A percentile compares a stretch with the other conserved stretches of the same genome.
These are phyloP conservation scores for Madurella fahalii DNA, from an alignment of 2,329 filamentous ascomycete genomes.

Conservation along the genomic window DNA sequence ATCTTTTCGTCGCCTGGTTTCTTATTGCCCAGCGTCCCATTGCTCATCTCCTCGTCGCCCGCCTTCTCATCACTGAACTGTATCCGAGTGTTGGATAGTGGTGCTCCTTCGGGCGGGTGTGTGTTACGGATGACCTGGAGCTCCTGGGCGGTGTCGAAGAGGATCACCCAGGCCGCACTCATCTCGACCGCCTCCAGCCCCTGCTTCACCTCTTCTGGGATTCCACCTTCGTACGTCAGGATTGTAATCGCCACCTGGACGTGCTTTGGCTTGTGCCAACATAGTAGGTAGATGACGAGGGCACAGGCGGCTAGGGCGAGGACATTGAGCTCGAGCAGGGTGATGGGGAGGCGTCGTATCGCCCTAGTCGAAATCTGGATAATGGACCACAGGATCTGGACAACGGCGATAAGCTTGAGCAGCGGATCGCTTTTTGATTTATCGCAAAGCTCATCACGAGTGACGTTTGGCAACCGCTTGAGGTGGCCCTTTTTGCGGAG, in stretches of 20 bases:
- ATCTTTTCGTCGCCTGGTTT: no score
- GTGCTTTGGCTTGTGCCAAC: background rate
- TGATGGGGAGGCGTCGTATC: background rate
- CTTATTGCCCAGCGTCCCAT: no score
- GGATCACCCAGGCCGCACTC: no score
- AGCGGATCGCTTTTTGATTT: conserved; percentile 5
- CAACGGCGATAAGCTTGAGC: conserved; percentile 5
- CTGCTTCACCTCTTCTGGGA: background rate
- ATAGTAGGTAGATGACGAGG: background rate
- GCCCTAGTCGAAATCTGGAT: background rate
- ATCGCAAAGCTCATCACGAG: background rate
- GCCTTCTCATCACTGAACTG: no score
- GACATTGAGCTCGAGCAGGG: background rate
- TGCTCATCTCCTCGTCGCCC: no score
- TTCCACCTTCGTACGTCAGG: background rate
- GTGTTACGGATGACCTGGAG: no score
- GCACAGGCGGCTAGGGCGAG: background rate
- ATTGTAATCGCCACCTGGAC: background rate
- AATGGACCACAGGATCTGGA: conserved; percentile 1
- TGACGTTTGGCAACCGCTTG: background rate
- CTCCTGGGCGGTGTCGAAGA: no score
- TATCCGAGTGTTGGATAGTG: no score
- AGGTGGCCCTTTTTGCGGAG: background rate
- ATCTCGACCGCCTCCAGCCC: no score
- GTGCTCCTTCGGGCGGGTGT: no score